Base-by-base conservation (phyloP, 352 stramenopile genomes). In the Albugo laibachii region DNA sequence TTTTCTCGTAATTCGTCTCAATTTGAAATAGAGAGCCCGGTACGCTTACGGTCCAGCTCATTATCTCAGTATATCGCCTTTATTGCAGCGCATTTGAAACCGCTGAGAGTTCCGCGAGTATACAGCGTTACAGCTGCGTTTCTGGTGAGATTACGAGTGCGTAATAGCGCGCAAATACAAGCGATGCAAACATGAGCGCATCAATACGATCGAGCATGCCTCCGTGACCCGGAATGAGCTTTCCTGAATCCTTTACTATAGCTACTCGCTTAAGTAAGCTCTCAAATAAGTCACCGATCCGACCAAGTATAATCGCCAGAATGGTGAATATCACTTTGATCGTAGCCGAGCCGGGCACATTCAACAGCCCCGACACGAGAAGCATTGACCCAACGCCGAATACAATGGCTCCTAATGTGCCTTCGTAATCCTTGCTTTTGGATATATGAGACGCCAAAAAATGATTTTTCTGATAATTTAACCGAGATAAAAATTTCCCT, bases 381-480 rank as follows among this genome's bases (percentile, higher is more conserved):
- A 92, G 65, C 66, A 92, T 94, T 2, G 89, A 79, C 11, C 79
- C 80, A 16, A 96, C 42, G 15, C 79, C 85, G 13, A 80, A 79
- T 0, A 89, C 16, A 19, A 80, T 66, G 15, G 88, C 92, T 10
- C 80, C 87, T 24, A 97, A 53, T 16, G 93, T 84, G 45, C 92
- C 92, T 68, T 97, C 92, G 16, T 97, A 82, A 42, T 94, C 93
- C 56, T 97, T 97, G 66, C 97, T 97, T 34, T 93, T 92, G 41
- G 80, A 95, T 24, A 95, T 54, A 36, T 87, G 83, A 0, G 82
- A 72, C 11, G 88, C 91, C 12, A 92, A 70, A 3, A 69, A 68
- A 45, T 91, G 82, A 31, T 96, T 78, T 14, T 65, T 62, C 18
- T 67, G 66, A 36, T 97, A 76, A 39, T 93, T 77, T 11, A 86